A percentile compares a stretch with the other conserved stretches of the same genome.
Evolutionary conservation across 192 early-diverging fungal genomes (phyloP).

Genomic region (Entrophospora sp.): DNA sequence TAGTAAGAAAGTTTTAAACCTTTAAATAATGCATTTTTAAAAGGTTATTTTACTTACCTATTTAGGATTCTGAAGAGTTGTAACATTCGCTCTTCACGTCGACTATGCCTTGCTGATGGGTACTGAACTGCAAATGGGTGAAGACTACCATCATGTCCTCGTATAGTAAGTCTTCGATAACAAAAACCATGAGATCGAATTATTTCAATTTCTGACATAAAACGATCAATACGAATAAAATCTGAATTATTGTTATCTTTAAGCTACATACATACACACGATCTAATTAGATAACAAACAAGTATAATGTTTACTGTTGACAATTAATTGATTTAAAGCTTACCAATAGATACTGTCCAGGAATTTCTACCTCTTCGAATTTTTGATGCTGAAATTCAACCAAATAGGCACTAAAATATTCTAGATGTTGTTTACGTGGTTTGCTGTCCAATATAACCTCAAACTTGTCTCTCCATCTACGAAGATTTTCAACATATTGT

Average conservation of each 20-base stretch:
- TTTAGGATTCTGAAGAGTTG: conserved; percentile 94
- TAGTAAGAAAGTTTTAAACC: neutral
- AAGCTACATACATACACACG: too few relatives aligned
- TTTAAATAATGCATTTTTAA: too few relatives aligned
- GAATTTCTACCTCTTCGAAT: conserved; percentile 98
- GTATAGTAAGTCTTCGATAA: conserved; percentile 72
- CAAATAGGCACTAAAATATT: conserved; percentile 84
- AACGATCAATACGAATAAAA: conserved; percentile 92
- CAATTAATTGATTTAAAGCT: conserved; percentile 1
- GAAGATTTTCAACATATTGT: conserved; percentile 76
- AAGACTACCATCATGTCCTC: conserved; percentile 83
- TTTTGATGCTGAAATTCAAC: conserved; percentile 98
- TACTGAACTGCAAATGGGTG: conserved; percentile 93
- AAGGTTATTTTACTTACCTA: conserved; percentile 29
- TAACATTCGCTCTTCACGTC: conserved; percentile 91
- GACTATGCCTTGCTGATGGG: conserved; percentile 77
- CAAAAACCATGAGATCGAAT: conserved; percentile 68
- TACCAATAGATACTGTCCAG: conserved; percentile 92
- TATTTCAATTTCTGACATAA: conserved; percentile 84
- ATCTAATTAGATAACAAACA: neutral
- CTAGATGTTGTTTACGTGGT: conserved; percentile 73
- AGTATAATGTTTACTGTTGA: neutral
- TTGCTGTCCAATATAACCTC: conserved; percentile 76
- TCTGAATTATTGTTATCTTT: conserved; percentile 72
- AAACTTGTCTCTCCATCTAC: conserved; percentile 91